Percentiles rank a stretch among this genome's conserved stretches.
These are phyloP conservation scores for Mycena citricolor DNA, from an alignment of 1,284 basidiomycete species.

Conservation along the genomic window DNA sequence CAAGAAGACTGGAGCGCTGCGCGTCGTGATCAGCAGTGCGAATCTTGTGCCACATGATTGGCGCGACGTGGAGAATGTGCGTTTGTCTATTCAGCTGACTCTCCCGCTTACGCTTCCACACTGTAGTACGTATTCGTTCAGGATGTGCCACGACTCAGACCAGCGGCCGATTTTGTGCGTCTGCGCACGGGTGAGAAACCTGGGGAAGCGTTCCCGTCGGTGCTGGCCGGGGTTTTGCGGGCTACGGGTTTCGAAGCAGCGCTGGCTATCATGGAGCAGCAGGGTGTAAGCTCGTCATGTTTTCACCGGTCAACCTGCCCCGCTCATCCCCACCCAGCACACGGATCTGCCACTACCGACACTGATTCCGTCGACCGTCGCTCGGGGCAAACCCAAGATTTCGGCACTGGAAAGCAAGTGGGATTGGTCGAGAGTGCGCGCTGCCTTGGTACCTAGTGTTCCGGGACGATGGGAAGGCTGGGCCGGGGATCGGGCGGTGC, in stretches of 20 bases:
- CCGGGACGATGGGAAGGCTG: neutral
- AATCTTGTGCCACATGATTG: neutral
- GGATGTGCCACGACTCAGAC: neutral
- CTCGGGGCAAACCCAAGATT: neutral
- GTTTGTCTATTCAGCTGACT: neutral
- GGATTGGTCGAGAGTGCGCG: neutral
- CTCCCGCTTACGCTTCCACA: neutral
- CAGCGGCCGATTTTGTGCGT: neutral
- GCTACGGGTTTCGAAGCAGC: neutral
- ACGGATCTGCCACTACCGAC: too few species aligned
- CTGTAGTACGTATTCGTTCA: neutral
- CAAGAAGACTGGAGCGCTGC: neutral
- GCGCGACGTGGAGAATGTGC: neutral
- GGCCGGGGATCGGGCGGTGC: neutral
- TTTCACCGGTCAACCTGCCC: neutral
- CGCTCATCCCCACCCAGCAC: slow-evolving; percentile 10
- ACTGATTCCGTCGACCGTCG: neutral
- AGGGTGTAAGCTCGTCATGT: slow-evolving; percentile 12
- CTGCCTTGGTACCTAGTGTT: neutral
- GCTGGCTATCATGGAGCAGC: slow-evolving; percentile 4
- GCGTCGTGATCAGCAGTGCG: neutral
- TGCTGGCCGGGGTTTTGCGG: neutral
- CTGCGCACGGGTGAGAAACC: neutral
- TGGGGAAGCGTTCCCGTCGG: neutral
- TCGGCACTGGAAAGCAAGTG: neutral